Conservation (phyloP, 1,139 yeast genomes). For the Ogataea hybrid region DNA sequence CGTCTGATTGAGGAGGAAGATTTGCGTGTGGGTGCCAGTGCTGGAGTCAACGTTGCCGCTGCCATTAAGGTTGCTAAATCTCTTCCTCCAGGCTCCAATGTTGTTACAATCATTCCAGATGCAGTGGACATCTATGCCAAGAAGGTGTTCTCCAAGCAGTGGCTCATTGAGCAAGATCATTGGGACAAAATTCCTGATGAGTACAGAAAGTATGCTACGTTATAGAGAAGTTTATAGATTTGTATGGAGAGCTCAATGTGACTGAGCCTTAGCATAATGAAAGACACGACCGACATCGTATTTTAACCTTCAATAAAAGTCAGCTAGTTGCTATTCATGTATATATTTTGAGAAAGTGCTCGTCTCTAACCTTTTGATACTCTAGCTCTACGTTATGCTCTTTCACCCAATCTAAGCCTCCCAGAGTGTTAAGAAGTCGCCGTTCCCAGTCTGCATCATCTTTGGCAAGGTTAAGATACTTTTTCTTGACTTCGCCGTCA, state of each 20-base stretch:
- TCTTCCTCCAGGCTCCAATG: not conserved
- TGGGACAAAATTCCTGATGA: not conserved
- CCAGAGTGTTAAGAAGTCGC: constrained; percentile 1
- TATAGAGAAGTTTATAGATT: too few species aligned
- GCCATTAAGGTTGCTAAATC: not conserved
- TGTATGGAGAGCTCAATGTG: too few species aligned
- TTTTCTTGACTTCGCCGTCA: constrained; percentile 11
- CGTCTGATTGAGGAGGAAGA: not conserved
- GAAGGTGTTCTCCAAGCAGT: not conserved
- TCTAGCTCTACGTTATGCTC: constrained; percentile 19
- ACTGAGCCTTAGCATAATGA: too few species aligned
- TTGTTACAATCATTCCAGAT: not conserved
- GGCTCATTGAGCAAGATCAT: not conserved
- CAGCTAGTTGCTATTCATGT: not conserved
- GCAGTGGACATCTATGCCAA: not conserved
- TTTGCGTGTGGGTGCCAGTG: not conserved
- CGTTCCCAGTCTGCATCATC: constrained; percentile 8
- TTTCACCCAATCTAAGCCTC: constrained; percentile 14
- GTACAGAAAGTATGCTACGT: not conserved
- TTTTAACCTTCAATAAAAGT: too few species aligned
- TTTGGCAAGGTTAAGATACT: constrained; percentile 2
- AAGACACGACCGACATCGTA: too few species aligned
- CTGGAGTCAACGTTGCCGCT: not conserved
- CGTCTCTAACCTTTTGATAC: constrained; percentile 17
- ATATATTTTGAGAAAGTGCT: constrained; percentile 8